phyloP scores from a whole-genome alignment of 805 yeast genomes.

The Metschnikowia matae region DNA sequence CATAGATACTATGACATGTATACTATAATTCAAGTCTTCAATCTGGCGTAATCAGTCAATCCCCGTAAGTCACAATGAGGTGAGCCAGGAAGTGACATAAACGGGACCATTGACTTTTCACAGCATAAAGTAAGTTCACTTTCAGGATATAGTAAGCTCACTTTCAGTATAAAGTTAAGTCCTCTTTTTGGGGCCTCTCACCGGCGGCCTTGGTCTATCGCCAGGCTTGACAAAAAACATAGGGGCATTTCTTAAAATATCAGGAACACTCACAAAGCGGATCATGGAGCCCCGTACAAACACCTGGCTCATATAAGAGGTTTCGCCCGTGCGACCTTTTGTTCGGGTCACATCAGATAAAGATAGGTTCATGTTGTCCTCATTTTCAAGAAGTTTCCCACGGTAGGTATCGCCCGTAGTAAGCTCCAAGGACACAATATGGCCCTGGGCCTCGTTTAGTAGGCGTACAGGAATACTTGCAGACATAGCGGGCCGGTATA shows the following conservation, averaged over 20 bases:
- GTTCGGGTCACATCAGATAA: conserved; percentile 78
- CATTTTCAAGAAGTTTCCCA: conserved; percentile 81
- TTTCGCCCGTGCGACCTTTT: conserved; percentile 58
- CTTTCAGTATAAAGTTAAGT: neutral
- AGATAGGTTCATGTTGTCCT: conserved; percentile 93
- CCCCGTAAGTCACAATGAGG: no score
- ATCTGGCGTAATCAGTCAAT: no score
- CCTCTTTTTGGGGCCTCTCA: conserved; percentile 47
- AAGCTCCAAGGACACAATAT: conserved; percentile 75
- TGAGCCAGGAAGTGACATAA: no score
- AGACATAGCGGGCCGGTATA: conserved; percentile 37
- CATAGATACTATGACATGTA: no score
- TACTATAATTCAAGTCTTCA: no score
- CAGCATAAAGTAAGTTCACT: no score
- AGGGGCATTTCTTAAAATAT: conserved; percentile 83
- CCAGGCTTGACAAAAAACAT: conserved; percentile 61
- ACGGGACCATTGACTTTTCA: no score
- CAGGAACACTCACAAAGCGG: conserved; percentile 82
- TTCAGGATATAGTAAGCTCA: neutral
- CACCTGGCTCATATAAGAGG: conserved; percentile 74
- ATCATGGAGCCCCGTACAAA: conserved; percentile 91
- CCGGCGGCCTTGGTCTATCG: conserved; percentile 67
- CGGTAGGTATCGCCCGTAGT: conserved; percentile 82
- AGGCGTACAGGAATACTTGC: conserved; percentile 82
- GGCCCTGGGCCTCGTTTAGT: conserved; percentile 86